Percentiles rank a stretch among this genome's conserved stretches.
phyloP scores from a whole-genome alignment of 768 basidiomycete genomes.

The Tulasnella sp. region DNA sequence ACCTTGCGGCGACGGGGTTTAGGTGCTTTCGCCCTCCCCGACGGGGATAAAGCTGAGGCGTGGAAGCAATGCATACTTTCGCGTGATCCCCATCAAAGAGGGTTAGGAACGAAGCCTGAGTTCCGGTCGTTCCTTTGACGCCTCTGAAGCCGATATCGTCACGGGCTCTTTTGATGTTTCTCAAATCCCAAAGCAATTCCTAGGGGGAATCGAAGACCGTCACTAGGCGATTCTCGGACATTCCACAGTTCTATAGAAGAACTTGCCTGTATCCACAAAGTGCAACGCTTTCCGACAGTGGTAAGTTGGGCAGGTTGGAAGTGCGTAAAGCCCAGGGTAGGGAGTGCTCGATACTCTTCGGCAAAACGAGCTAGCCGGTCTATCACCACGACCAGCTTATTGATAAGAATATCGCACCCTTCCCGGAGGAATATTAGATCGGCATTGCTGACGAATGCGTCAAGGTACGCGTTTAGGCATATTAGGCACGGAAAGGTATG shows the following conservation, averaged over 20 bases:
- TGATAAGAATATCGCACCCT: slow-evolving; percentile 76
- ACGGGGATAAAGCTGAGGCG: neutral
- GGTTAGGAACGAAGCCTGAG: slow-evolving; percentile 91
- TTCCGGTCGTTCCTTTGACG: slow-evolving; percentile 99
- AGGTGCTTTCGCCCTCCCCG: neutral
- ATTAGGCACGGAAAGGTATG: neutral
- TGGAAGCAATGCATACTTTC: slow-evolving; percentile 50
- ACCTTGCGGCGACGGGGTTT: neutral
- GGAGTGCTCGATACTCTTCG: slow-evolving; percentile 75
- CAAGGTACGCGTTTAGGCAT: neutral
- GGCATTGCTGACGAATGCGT: slow-evolving; percentile 64
- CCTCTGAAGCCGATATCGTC: slow-evolving; percentile 95
- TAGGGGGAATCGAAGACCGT: slow-evolving; percentile 33
- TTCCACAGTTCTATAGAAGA: neutral
- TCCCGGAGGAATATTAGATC: slow-evolving; percentile 95
- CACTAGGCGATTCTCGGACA: neutral
- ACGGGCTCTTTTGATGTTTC: slow-evolving; percentile 84
- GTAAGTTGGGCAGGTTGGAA: slow-evolving; percentile 98
- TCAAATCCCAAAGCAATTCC: slow-evolving; percentile 94
- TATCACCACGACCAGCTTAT: slow-evolving; percentile 86
- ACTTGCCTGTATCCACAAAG: slow-evolving; percentile 87
- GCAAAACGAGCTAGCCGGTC: slow-evolving; percentile 84
- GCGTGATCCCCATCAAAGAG: slow-evolving; percentile 93
- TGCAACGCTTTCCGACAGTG: slow-evolving; percentile 95
- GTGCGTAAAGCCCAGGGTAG: slow-evolving; percentile 96